Conservation (phyloP, 208 protist genomes). For the Acanthamoeba healyi region DNA sequence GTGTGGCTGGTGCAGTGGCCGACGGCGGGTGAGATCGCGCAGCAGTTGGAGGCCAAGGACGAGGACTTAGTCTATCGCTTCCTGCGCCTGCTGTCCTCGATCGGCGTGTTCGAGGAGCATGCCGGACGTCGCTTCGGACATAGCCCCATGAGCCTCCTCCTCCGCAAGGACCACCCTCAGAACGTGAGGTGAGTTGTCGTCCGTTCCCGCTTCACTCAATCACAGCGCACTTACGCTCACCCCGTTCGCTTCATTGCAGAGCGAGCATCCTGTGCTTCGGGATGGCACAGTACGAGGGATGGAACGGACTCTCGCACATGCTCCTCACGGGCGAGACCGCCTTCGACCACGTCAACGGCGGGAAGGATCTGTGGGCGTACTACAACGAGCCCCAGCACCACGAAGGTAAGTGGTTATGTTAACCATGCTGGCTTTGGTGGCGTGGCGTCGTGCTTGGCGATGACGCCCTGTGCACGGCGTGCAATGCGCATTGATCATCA, state of each 20-base stretch:
- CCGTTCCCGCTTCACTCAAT: background rate
- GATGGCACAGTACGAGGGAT: conserved; percentile 34
- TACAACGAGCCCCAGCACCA: conserved; percentile 44
- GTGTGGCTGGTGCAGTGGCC: background rate
- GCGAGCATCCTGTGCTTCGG: conserved; percentile 51
- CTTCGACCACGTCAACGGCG: background rate
- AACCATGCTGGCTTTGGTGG: too few species aligned
- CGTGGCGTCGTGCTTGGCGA: too few species aligned
- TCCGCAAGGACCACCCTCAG: conserved; percentile 40
- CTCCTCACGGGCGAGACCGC: conserved; percentile 11
- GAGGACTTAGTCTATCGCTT: conserved; percentile 42
- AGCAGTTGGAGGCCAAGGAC: background rate
- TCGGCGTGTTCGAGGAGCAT: conserved; percentile 72
- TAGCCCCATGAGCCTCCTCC: conserved; percentile 8
- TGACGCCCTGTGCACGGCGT: background rate
- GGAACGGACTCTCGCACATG: conserved; percentile 46
- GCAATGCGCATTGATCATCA: too few species aligned
- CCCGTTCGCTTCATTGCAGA: background rate
- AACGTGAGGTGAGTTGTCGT: background rate
- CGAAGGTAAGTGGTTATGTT: background rate
- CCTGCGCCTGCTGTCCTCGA: conserved; percentile 28
- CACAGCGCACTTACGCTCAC: background rate
- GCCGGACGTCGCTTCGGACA: conserved; percentile 31
- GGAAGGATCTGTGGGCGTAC: conserved; percentile 13
- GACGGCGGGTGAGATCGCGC: conserved; percentile 8